Percentiles rank a stretch among this genome's conserved stretches.
phyloP scores from a whole-genome alignment of 179 eudicot genomes.

The Dionaea muscipula region DNA sequence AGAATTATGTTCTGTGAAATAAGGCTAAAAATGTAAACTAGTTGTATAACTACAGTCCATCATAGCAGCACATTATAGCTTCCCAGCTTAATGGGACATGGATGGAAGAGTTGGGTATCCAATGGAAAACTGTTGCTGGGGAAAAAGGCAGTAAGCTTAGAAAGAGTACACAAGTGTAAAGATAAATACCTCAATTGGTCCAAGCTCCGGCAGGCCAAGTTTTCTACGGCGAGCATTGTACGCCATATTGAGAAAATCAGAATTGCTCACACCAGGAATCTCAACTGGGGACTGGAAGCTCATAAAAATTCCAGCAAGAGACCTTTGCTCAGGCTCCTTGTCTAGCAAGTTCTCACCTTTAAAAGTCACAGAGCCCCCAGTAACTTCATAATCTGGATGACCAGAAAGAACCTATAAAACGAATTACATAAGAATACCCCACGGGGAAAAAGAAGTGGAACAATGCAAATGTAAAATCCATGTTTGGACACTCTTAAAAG shows the following conservation, averaged over 20 bases:
- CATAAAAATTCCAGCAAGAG: constrained; percentile 84
- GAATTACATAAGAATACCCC: constrained; percentile 2
- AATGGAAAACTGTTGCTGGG: no score
- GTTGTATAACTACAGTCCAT: no score
- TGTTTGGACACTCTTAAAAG: no score
- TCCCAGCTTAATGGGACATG: no score
- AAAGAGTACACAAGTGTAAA: not conserved
- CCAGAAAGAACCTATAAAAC: constrained; percentile 76
- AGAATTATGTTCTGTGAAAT: no score
- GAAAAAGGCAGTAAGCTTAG: not conserved
- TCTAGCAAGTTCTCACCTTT: constrained; percentile 87
- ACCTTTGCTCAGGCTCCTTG: constrained; percentile 90
- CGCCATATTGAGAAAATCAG: constrained; percentile 79
- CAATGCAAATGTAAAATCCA: not conserved
- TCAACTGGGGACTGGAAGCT: constrained; percentile 95
- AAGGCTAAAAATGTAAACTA: no score
- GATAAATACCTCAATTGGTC: constrained; percentile 66
- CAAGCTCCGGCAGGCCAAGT: constrained; percentile 74
- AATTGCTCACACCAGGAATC: constrained; percentile 94
- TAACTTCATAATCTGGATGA: constrained; percentile 92
- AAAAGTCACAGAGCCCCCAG: constrained; percentile 60
- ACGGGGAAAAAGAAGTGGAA: not conserved
- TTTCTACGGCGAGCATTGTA: constrained; percentile 85
- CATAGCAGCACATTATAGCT: no score
- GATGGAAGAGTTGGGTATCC: no score